phyloP scores from a whole-genome alignment of 2,329 filamentous ascomycete genomes.

The Trichoderma arundinaceum region DNA sequence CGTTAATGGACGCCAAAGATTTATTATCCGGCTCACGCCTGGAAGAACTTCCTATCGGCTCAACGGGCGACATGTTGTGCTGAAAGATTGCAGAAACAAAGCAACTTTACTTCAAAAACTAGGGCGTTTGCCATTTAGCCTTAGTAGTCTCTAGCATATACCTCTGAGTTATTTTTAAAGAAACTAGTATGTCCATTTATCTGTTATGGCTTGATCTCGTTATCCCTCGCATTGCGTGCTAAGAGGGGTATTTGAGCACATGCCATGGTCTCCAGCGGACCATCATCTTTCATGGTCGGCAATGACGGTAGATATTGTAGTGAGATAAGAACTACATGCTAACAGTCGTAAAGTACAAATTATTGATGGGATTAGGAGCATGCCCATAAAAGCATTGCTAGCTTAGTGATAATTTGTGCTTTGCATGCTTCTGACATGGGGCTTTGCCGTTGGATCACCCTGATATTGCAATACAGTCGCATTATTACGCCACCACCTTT shows the following conservation, averaged over 20 bases:
- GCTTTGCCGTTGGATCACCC: background rate
- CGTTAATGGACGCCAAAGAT: constrained; percentile 9
- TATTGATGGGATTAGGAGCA: background rate
- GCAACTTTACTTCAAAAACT: background rate
- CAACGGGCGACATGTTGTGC: background rate
- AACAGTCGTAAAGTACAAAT: background rate
- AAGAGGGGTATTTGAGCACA: constrained; percentile 22
- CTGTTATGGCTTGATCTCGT: background rate
- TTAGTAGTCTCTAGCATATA: background rate
- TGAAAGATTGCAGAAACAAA: background rate
- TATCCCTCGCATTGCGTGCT: constrained; percentile 29
- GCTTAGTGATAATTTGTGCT: background rate
- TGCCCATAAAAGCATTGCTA: background rate
- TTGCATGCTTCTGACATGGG: background rate
- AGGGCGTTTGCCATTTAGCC: background rate
- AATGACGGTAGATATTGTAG: background rate
- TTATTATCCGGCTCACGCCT: constrained; percentile 5
- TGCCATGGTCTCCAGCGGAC: background rate
- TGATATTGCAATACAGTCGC: constrained; percentile 25
- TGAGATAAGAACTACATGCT: background rate
- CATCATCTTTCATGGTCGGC: background rate
- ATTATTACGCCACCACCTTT: constrained; percentile 25
- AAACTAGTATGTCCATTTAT: background rate
- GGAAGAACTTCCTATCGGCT: background rate
- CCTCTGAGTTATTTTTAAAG: background rate